Percentiles rank a stretch among this genome's conserved stretches.
phyloP scores from a whole-genome alignment of 192 early-diverging fungal genomes.

The Oehlia diaphana region DNA sequence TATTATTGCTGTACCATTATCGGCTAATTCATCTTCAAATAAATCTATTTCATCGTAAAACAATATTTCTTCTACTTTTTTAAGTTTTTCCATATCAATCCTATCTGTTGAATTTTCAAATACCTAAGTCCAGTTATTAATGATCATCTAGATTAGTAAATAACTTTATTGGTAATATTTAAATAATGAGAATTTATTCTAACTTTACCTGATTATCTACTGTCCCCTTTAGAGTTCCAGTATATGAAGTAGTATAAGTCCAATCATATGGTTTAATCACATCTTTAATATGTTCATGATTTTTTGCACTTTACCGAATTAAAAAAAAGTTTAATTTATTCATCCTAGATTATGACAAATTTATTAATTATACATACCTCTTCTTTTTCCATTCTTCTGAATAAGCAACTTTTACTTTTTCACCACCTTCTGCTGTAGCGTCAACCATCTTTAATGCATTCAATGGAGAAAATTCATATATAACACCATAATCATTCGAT shows the following conservation, averaged over 20 bases:
- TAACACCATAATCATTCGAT: constrained; percentile 54
- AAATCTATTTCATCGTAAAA: constrained; percentile 94
- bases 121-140: neutral
- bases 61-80: constrained; percentile 78
- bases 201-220: neutral
- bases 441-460: constrained; percentile 78
- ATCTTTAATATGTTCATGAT: constrained; percentile 71
- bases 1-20: constrained; percentile 87
- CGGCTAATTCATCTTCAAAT: constrained; percentile 95
- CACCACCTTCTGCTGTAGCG: constrained; percentile 61
- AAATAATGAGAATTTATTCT: neutral
- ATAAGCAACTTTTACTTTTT: constrained; percentile 81
- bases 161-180: neutral
- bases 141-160: no score
- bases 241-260: constrained; percentile 89
- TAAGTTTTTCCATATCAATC: constrained; percentile 81
- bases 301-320: constrained; percentile 37
- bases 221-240: constrained; percentile 52
- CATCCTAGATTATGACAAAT: neutral
- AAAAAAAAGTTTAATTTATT: neutral
- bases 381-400: constrained; percentile 84
- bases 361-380: constrained; percentile 49
- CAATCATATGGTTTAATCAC: constrained; percentile 96
- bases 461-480: constrained; percentile 62
- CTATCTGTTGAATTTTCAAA: constrained; percentile 41